A percentile compares a stretch with the other conserved stretches of the same genome.
These are phyloP conservation scores for Solanum hybrid DNA, from an alignment of 305 asterid genomes.

Conservation along the genomic window DNA sequence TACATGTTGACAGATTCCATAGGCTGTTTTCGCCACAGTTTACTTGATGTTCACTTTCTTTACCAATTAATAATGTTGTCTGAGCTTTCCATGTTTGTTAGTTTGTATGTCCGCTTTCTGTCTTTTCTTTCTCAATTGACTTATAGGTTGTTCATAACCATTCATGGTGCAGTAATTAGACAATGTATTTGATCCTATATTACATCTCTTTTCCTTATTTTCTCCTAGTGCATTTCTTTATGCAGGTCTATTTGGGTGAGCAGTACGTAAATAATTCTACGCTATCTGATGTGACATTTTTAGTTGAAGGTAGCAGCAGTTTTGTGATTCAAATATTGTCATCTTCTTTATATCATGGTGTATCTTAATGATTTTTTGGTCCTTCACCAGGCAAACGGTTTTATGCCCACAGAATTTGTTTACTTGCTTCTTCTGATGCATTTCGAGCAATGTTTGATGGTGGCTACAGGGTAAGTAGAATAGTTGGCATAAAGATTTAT, in stretches of 20 bases:
- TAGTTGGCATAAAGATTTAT: not conserved
- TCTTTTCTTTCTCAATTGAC: not conserved
- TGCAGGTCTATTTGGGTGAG: constrained; percentile 96
- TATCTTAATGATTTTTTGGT: not conserved
- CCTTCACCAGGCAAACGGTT: constrained; percentile 67
- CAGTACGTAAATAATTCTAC: constrained; percentile 83
- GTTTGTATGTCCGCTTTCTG: not conserved
- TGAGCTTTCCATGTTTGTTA: not conserved
- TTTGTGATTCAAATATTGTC: not conserved
- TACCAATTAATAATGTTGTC: not conserved
- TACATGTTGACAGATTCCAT: not conserved
- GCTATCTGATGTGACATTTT: constrained; percentile 83
- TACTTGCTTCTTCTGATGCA: constrained; percentile 98
- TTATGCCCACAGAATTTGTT: constrained; percentile 94
- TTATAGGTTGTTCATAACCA: not conserved
- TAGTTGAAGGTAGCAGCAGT: constrained; percentile 74
- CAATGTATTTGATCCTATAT: not conserved
- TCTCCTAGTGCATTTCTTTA: constrained; percentile 4
- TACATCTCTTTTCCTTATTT: not conserved
- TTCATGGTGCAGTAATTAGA: not conserved
- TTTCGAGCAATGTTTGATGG: constrained; percentile 99
- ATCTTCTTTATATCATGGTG: not conserved
- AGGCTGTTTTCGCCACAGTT: not conserved
- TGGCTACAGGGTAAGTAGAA: constrained; percentile 82
- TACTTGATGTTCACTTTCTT: not conserved